Conservation (phyloP, 2,329 filamentous ascomycete genomes). For the Pezicula neosporulosa region DNA sequence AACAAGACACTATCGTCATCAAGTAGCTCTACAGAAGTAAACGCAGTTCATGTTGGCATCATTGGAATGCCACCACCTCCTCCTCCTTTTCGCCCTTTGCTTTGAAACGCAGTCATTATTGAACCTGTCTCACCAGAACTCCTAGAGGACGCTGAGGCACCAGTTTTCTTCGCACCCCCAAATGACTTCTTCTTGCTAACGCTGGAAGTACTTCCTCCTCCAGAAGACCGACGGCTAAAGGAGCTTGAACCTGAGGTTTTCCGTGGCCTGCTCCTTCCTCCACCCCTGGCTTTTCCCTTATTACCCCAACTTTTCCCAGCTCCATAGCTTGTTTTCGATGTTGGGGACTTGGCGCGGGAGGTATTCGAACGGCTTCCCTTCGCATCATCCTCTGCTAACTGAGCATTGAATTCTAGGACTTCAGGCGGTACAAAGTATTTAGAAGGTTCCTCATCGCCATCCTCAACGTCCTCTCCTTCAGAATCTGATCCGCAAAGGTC, state of each 20-base stretch:
- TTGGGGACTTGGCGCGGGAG: conserved; percentile 1
- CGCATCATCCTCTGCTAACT: not conserved
- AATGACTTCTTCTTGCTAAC: conserved; percentile 3
- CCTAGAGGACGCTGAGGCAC: not conserved
- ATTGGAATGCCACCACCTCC: conserved; percentile 5
- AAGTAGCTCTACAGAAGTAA: no score
- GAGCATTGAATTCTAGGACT: no score
- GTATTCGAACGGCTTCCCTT: conserved; percentile 8
- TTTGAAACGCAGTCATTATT: not conserved
- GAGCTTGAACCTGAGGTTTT: not conserved
- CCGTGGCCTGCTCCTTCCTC: no score
- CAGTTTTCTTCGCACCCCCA: not conserved
- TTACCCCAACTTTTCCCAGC: not conserved
- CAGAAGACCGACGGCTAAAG: not conserved
- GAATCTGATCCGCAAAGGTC: conserved; percentile 38
- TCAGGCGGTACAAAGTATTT: not conserved
- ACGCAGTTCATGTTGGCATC: conserved; percentile 9
- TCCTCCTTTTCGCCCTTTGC: not conserved
- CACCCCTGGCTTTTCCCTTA: not conserved
- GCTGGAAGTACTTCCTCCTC: not conserved
- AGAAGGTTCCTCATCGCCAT: conserved; percentile 9
- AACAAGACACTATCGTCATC: no score
- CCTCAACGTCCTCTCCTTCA: conserved; percentile 5
- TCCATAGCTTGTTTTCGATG: not conserved
- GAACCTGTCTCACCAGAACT: not conserved